Evolutionary conservation across 176 grass and related monocot genomes (phyloP).

Genomic region (Tillandsia leiboldiana): DNA sequence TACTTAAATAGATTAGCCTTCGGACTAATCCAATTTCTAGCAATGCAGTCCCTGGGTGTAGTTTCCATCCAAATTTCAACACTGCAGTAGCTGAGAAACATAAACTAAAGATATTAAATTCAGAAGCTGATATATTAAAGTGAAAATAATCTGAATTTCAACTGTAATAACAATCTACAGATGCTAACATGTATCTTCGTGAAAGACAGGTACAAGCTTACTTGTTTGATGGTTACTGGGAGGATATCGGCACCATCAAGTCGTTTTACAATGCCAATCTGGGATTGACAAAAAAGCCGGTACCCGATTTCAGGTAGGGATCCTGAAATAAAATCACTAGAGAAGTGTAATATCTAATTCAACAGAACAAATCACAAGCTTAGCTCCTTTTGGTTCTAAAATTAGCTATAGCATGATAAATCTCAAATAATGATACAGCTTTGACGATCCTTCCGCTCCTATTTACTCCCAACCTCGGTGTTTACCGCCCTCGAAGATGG

Average conservation of each 20-base stretch:
- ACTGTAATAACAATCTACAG: not conserved
- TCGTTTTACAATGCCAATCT: constrained; percentile 19
- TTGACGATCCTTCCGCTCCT: constrained; percentile 9
- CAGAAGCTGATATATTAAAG: too few species aligned
- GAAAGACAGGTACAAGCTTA: constrained; percentile 11
- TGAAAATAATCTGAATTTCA: too few species aligned
- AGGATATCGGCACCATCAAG: constrained; percentile 2
- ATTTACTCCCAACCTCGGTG: constrained; percentile 7
- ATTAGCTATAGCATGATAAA: too few species aligned
- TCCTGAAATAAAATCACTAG: not conserved
- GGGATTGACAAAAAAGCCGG: not conserved
- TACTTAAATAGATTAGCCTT: too few species aligned
- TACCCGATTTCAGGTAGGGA: constrained; percentile 5
- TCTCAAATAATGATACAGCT: not conserved
- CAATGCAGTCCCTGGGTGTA: too few species aligned
- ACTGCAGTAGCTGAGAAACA: too few species aligned
- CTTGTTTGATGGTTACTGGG: constrained; percentile 17
- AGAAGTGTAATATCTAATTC: constrained; percentile 1
- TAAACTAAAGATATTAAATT: too few species aligned
- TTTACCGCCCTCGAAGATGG: constrained; percentile 7
- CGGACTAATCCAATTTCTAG: too few species aligned
- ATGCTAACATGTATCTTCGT: not conserved
- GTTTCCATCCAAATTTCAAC: too few species aligned
- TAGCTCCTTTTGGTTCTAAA: too few species aligned
- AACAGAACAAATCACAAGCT: too few species aligned